Conservation (phyloP, 2,329 filamentous ascomycete species). For the Onygena corvina region DNA sequence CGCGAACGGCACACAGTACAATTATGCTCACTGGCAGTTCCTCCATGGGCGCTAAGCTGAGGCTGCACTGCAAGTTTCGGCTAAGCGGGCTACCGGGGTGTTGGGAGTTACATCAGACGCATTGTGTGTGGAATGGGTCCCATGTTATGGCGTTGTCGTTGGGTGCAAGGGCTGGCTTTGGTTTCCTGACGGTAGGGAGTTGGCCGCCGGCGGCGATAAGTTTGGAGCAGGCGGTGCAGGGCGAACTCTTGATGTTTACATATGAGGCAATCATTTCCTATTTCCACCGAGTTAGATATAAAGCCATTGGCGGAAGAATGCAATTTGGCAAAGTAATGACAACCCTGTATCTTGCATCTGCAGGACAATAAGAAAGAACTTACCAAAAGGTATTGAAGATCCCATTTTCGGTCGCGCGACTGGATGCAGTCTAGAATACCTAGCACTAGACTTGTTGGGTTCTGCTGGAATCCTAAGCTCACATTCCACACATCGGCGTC, state of each 20-base stretch:
- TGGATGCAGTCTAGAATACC: conserved; percentile 28
- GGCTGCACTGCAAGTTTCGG: not conserved
- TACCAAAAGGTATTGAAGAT: conserved; percentile 30
- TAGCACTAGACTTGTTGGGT: conserved; percentile 26
- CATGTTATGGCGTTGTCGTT: conserved; percentile 21
- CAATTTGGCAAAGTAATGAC: not conserved
- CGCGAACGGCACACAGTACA: conserved; percentile 17
- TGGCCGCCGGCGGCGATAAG: conserved; percentile 30
- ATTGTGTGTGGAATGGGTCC: conserved; percentile 27
- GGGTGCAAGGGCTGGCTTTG: conserved; percentile 16
- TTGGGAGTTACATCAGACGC: conserved; percentile 15
- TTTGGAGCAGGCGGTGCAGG: conserved; percentile 30
- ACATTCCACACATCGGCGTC: conserved; percentile 26
- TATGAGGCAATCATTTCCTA: conserved; percentile 36
- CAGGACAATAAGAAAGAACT: conserved; percentile 13
- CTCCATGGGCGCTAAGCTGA: not conserved
- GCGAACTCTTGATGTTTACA: conserved; percentile 28
- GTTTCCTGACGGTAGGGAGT: conserved; percentile 29
- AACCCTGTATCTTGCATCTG: not conserved
- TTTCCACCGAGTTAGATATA: not conserved
- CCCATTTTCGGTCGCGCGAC: conserved; percentile 28
- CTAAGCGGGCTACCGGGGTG: not conserved
- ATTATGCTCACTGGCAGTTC: conserved; percentile 1
- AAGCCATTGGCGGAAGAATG: conserved; percentile 8
- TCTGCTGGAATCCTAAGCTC: conserved; percentile 14